A percentile compares a stretch with the other conserved stretches of the same genome.
Conservation (phyloP, 164 flowering plant species). For the Chimonanthus salicifolius region DNA sequence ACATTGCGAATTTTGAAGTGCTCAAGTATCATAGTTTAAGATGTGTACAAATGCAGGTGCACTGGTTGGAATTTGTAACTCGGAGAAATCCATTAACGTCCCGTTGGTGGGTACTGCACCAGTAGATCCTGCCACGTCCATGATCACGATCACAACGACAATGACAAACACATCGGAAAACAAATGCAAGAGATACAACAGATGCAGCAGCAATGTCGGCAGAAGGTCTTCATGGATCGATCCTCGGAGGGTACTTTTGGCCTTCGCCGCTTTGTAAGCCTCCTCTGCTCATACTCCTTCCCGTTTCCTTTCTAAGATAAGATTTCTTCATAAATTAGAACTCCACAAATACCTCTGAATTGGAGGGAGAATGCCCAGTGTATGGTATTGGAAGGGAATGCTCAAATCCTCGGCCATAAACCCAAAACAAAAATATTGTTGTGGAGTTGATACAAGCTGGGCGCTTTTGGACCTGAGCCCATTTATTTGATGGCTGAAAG, state of each 20-base stretch:
- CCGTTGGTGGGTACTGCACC: background rate
- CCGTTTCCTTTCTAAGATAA: too few species aligned
- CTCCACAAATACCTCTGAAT: too few species aligned
- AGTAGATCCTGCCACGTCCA: background rate
- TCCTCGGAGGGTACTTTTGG: slow-evolving; percentile 56
- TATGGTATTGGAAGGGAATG: too few species aligned
- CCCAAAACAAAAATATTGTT: too few species aligned
- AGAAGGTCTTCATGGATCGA: slow-evolving; percentile 45
- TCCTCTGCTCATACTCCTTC: background rate
- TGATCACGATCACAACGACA: slow-evolving; percentile 7
- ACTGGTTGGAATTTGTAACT: slow-evolving; percentile 27
- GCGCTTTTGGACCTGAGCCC: too few species aligned
- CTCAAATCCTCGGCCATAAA: too few species aligned
- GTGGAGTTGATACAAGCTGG: too few species aligned
- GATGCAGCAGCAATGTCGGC: slow-evolving; percentile 22
- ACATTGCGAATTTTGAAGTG: too few species aligned
- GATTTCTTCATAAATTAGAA: too few species aligned
- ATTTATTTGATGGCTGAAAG: too few species aligned
- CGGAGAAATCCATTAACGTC: slow-evolving; percentile 21
- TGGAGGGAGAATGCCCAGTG: too few species aligned
- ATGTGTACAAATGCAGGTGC: slow-evolving; percentile 13
- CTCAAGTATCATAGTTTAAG: too few species aligned
- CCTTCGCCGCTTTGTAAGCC: slow-evolving; percentile 84
- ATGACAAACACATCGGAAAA: slow-evolving; percentile 23
- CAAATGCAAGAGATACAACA: slow-evolving; percentile 15